These are phyloP conservation scores for Ceratocystis huliohia DNA, from an alignment of 2,329 filamentous ascomycete species.

Conservation along the genomic window DNA sequence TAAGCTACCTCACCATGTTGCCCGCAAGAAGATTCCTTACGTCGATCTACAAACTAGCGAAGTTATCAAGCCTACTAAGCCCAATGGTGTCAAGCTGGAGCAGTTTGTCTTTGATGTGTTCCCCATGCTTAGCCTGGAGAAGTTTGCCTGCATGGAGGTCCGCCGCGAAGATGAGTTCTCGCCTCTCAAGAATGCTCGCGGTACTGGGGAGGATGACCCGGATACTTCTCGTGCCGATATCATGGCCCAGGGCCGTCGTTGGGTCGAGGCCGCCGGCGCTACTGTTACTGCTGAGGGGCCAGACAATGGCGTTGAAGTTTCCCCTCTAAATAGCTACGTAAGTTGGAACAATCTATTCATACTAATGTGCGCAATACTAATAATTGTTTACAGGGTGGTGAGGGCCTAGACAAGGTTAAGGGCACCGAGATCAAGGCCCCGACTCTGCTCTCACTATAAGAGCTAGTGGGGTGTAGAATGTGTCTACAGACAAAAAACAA, in stretches of 20 bases:
- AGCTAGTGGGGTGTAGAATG: neutral
- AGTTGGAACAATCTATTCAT: slow-evolving; percentile 34
- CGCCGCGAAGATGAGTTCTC: slow-evolving; percentile 97
- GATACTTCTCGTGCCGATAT: slow-evolving; percentile 88
- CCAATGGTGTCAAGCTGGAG: slow-evolving; percentile 97
- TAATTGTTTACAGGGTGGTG: slow-evolving; percentile 38
- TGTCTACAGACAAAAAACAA: neutral
- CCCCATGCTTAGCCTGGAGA: slow-evolving; percentile 64
- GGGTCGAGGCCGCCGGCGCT: slow-evolving; percentile 68
- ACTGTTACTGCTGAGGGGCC: slow-evolving; percentile 52
- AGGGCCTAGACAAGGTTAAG: slow-evolving; percentile 46
- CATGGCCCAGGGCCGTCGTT: slow-evolving; percentile 76
- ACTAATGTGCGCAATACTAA: neutral
- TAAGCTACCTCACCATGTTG: slow-evolving; percentile 86
- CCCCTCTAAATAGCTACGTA: slow-evolving; percentile 90
- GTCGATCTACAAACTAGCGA: slow-evolving; percentile 65
- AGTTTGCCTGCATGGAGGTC: slow-evolving; percentile 94
- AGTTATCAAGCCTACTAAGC: slow-evolving; percentile 78
- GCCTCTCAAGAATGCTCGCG: slow-evolving; percentile 78
- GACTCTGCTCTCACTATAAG: slow-evolving; percentile 31
- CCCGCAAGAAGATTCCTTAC: slow-evolving; percentile 94
- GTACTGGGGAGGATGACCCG: slow-evolving; percentile 82
- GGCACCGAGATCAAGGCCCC: slow-evolving; percentile 42
- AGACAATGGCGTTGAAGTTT: slow-evolving; percentile 69
- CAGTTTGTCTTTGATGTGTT: slow-evolving; percentile 82